A percentile compares a stretch with the other conserved stretches of the same genome.
Evolutionary conservation across 257 asterid genomes (phyloP).

Genomic region (Echium plantagineum): DNA sequence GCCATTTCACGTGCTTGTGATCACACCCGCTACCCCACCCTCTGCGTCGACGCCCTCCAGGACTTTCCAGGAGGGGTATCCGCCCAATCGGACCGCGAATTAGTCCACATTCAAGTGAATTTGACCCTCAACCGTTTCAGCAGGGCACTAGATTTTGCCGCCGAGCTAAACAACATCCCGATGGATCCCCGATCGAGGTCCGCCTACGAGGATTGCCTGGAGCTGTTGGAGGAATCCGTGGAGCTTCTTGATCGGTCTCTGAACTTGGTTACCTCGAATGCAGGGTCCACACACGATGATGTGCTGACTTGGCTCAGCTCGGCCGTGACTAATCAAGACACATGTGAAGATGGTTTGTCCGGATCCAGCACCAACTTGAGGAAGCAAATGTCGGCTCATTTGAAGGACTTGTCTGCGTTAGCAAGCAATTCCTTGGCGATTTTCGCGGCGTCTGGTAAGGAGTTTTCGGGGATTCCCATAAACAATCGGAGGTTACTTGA

Average conservation of each 20-base stretch:
- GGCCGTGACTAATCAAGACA: conserved; percentile 83
- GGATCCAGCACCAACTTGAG: conserved; percentile 37
- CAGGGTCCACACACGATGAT: conserved; percentile 37
- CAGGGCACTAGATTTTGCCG: conserved; percentile 45
- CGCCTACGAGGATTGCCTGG: conserved; percentile 79
- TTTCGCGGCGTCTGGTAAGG: conserved; percentile 46
- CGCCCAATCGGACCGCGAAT: conserved; percentile 57
- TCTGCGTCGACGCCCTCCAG: conserved; percentile 55
- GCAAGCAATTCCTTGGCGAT: conserved; percentile 90
- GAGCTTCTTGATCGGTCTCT: conserved; percentile 58
- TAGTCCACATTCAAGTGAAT: conserved; percentile 84
- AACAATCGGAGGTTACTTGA: conserved; percentile 41
- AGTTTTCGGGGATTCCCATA: conserved; percentile 71
- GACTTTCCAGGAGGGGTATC: conserved; percentile 67
- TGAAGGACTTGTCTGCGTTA: conserved; percentile 64
- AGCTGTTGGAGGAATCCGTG: conserved; percentile 73
- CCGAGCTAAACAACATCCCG: conserved; percentile 42
- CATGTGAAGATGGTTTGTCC: conserved; percentile 70
- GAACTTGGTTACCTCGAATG: conserved; percentile 24
- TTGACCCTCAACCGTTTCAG: conserved; percentile 62
- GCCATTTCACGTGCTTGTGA: conserved; percentile 71
- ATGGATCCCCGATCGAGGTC: conserved; percentile 64
- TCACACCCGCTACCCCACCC: conserved; percentile 48
- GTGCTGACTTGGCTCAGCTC: conserved; percentile 96
- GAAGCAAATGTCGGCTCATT: conserved; percentile 29